A percentile compares a stretch with the other conserved stretches of the same genome.
These are phyloP conservation scores for Hyaloscypha finlandica DNA, from an alignment of 495 filamentous ascomycete species.

Conservation along the genomic window DNA sequence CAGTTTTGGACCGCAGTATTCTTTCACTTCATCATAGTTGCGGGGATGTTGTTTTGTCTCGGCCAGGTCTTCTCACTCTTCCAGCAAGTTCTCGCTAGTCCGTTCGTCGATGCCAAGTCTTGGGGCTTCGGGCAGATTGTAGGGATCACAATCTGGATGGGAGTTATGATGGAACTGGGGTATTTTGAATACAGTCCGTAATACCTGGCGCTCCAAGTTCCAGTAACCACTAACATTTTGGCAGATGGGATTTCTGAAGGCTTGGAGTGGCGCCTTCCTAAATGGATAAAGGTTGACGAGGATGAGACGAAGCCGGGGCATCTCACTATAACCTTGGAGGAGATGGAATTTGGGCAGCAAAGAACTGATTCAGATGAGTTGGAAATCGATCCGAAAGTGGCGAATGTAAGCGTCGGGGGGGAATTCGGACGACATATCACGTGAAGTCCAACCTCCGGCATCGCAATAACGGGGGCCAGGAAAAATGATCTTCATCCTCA, in stretches of 20 bases:
- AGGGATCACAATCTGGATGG: neutral
- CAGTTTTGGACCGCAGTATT: neutral
- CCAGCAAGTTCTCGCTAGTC: neutral
- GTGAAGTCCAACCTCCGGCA: neutral
- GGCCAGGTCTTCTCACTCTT: neutral
- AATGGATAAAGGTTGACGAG: neutral
- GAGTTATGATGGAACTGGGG: neutral
- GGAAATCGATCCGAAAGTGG: neutral
- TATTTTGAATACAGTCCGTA: neutral
- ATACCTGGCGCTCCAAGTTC: neutral
- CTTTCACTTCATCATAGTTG: neutral
- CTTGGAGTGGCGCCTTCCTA: neutral
- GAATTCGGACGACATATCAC: neutral
- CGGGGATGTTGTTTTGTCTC: neutral
- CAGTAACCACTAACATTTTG: neutral
- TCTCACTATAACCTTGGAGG: neutral
- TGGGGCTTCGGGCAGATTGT: neutral
- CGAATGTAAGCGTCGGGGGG: neutral
- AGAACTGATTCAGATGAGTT: neutral
- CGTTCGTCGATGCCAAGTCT: neutral
- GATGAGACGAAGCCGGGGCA: neutral
- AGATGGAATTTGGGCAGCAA: neutral
- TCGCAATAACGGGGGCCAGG: neutral
- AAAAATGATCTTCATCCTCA: neutral
- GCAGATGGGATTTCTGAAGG: neutral